Base-by-base conservation (phyloP, 192 early-diverging fungal genomes). In the Chytriomyces sp. region DNA sequence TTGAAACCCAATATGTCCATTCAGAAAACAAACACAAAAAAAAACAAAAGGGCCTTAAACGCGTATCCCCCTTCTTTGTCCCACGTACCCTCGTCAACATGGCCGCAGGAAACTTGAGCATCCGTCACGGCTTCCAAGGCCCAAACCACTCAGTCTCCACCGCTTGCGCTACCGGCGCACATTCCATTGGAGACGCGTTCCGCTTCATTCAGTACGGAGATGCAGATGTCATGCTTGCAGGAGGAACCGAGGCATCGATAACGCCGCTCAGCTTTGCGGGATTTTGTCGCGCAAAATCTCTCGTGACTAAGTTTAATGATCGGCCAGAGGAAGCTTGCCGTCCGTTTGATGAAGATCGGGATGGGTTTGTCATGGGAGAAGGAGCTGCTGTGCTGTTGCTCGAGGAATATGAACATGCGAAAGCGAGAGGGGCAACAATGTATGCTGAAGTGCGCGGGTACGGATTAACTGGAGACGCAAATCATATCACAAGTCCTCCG, bases 321-420 rank as follows among this genome's bases (percentile, higher is more conserved):
- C 67, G 67, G 3, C 97, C 97, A 0, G 66, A 85, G 45, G 79
- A 88, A n/a, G 89, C 95, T 0, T 97, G 95, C 48, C 84, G 97
- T 24, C 97, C 97, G 1, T 98, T 98, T 87, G 95, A 97, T 80
- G 77, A 70, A 20, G 87, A 90, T 69, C 90, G 97, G 2, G 89
- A 91, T 66, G 97, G 97, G 10, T 98, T 97, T 80, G 97, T 97
- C 3, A 95, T 98, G 45, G 94, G 94, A 16, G 97, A 98, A 69
- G 97, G 97, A 7, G 87, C 94, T 4, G 97, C 92, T 0, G 86
- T 93, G 9, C 84, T 98, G 45, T 92, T 98, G 0, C 85, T 98
- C 35, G 97, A 98, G 69, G 94, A 96, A 76, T 89, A 88, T 67
- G 91, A 94, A 60, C 97, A 97, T 76, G 97, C 97, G 9, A 89